Conservation (phyloP, 1,284 basidiomycete genomes). For the Porogramme epimiltina region DNA sequence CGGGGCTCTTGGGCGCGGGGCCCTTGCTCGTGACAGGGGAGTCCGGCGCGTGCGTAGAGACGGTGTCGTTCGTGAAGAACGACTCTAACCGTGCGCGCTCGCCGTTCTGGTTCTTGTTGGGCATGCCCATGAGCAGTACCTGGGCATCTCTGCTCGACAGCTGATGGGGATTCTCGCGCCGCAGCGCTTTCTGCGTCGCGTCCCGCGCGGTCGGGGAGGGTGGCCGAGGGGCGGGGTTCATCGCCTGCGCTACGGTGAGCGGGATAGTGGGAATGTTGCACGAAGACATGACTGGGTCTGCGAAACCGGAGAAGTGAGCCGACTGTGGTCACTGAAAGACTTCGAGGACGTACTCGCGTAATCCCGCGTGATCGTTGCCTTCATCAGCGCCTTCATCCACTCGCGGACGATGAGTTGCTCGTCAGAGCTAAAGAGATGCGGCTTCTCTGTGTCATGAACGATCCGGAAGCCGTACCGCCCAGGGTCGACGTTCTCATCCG, state of each 20-base stretch:
- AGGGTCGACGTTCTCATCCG: conserved; percentile 90
- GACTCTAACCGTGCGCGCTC: conserved; percentile 53
- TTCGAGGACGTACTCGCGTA: conserved; percentile 69
- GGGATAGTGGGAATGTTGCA: conserved; percentile 98
- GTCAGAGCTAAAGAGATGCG: conserved; percentile 90
- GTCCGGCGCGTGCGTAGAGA: conserved; percentile 27
- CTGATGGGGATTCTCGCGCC: conserved; percentile 88
- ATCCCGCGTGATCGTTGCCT: conserved; percentile 94
- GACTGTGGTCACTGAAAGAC: conserved; percentile 1
- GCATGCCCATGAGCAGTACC: conserved; percentile 76
- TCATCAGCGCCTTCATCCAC: conserved; percentile 99
- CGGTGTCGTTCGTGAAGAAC: conserved; percentile 52
- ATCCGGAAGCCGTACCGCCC: conserved; percentile 96
- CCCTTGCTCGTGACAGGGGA: conserved; percentile 18
- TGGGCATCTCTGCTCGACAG: conserved; percentile 86
- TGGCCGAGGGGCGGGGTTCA: conserved; percentile 94
- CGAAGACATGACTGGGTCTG: conserved; percentile 93
- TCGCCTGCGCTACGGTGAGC: conserved; percentile 90
- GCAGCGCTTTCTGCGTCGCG: conserved; percentile 86
- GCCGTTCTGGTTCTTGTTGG: conserved; percentile 37
- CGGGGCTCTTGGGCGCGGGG: conserved; percentile 26
- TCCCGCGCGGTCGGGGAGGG: conserved; percentile 89
- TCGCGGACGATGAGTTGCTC: conserved; percentile 85
- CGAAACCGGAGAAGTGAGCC: neutral
- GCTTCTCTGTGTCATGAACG: conserved; percentile 85